Percentiles rank a stretch among this genome's conserved stretches.
Conservation (phyloP, 352 stramenopile genomes). For the Aphanomyces cochlioides region DNA sequence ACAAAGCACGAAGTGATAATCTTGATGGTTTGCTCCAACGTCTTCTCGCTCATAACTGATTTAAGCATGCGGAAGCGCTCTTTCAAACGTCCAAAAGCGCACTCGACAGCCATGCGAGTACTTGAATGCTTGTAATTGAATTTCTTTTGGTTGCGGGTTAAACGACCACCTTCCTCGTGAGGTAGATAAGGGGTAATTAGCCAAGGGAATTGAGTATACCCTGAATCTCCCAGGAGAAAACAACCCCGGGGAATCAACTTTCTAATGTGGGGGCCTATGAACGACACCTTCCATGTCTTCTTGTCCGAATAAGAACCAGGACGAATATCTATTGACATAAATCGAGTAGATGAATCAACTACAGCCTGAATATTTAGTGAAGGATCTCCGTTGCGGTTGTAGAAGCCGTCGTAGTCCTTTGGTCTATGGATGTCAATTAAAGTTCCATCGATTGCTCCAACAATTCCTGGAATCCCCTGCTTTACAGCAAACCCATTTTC, state of each 20-base stretch:
- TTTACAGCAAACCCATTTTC: background rate
- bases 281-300: background rate
- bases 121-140: constrained; percentile 2
- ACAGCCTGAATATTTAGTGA: constrained; percentile 28
- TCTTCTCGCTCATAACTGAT: background rate
- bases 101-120: background rate
- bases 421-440: constrained; percentile 17
- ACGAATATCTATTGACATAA: background rate
- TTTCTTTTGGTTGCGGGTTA: background rate
- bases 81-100: background rate
- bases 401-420: constrained; percentile 20
- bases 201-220: background rate
- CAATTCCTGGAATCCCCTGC: constrained; percentile 6
- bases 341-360: constrained; percentile 12
- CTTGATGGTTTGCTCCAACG: background rate
- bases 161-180: background rate
- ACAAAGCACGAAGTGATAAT: background rate
- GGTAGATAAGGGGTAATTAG: background rate
- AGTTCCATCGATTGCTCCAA: constrained; percentile 18
- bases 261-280: background rate
- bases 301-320: constrained; percentile 2
- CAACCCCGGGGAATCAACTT: background rate
- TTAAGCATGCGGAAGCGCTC: constrained; percentile 6
- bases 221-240: background rate
- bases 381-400: constrained; percentile 20